phyloP scores from a whole-genome alignment of 345 rosid genomes.

The Leavenworthia alabamica region DNA sequence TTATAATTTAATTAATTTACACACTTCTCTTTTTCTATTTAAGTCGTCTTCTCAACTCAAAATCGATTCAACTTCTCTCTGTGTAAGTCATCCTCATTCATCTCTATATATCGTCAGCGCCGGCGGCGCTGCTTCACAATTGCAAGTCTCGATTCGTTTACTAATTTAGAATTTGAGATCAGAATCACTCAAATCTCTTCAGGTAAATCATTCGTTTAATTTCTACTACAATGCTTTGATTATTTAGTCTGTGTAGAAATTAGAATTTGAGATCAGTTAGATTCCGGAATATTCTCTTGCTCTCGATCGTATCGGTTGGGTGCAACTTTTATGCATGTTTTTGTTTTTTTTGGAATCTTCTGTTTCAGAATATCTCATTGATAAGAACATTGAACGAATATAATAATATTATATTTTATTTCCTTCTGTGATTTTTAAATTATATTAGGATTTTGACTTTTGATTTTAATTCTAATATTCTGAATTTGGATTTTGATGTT shows the following conservation, averaged over 20 bases:
- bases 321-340: conserved; percentile 28
- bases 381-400: background rate
- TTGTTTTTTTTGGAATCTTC: background rate
- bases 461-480: background rate
- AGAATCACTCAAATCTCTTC: background rate
- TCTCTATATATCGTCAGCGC: too few species aligned
- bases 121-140: too few species aligned
- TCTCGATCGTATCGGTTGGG: conserved; percentile 7
- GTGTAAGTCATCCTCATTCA: too few species aligned
- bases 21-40: too few species aligned
- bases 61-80: background rate
- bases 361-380: background rate
- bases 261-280: background rate
- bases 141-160: too few species aligned
- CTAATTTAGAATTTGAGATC: background rate
- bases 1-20: too few species aligned
- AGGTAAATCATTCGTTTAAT: background rate
- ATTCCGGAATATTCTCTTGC: too few species aligned
- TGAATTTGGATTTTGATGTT: background rate
- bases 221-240: conserved; percentile 2
- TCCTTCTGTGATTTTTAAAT: background rate
- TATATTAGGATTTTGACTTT: background rate
- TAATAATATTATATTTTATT: background rate
- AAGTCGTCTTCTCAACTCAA: conserved; percentile 10
- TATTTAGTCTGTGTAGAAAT: background rate